Percentiles rank a stretch among this genome's conserved stretches.
Conservation (phyloP, 352 stramenopile species). For the Phytophthora quininea region DNA sequence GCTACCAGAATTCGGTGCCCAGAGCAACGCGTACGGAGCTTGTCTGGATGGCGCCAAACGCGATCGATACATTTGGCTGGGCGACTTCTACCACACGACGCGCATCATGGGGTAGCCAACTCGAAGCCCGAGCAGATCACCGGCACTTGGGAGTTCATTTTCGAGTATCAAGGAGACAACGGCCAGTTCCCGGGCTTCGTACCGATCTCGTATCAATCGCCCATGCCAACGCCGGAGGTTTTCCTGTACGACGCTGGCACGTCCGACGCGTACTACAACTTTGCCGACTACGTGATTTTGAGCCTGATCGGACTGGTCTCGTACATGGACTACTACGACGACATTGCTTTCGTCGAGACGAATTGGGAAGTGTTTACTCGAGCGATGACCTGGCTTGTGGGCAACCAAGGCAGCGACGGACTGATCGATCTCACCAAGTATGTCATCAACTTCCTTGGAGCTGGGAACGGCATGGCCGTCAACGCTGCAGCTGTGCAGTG, state of each 20-base stretch:
- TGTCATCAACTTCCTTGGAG: slow-evolving; percentile 29
- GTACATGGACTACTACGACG: slow-evolving; percentile 44
- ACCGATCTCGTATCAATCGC: slow-evolving; percentile 37
- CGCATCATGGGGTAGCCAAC: slow-evolving; percentile 36
- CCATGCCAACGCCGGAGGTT: slow-evolving; percentile 30
- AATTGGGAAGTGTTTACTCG: slow-evolving; percentile 31
- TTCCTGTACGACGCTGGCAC: slow-evolving; percentile 37
- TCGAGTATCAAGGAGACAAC: slow-evolving; percentile 27
- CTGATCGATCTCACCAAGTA: slow-evolving; percentile 38
- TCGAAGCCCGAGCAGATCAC: slow-evolving; percentile 34
- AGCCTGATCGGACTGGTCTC: slow-evolving; percentile 32
- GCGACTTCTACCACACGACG: slow-evolving; percentile 42
- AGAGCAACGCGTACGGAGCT: slow-evolving; percentile 27
- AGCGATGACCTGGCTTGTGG: slow-evolving; percentile 22
- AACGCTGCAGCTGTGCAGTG: slow-evolving; percentile 38
- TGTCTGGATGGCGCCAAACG: slow-evolving; percentile 39
- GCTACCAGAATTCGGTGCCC: slow-evolving; percentile 28
- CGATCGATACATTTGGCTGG: too few species aligned
- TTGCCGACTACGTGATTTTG: slow-evolving; percentile 40
- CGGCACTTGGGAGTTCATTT: slow-evolving; percentile 36
- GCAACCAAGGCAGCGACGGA: slow-evolving; percentile 23
- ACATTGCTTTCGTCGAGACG: slow-evolving; percentile 19
- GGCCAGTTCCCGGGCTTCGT: slow-evolving; percentile 32
- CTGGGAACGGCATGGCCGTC: slow-evolving; percentile 29
- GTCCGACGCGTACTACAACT: slow-evolving; percentile 20